Evolutionary conservation across 2,329 filamentous ascomycete species (phyloP).

Genomic region (Talaromyces sp.): DNA sequence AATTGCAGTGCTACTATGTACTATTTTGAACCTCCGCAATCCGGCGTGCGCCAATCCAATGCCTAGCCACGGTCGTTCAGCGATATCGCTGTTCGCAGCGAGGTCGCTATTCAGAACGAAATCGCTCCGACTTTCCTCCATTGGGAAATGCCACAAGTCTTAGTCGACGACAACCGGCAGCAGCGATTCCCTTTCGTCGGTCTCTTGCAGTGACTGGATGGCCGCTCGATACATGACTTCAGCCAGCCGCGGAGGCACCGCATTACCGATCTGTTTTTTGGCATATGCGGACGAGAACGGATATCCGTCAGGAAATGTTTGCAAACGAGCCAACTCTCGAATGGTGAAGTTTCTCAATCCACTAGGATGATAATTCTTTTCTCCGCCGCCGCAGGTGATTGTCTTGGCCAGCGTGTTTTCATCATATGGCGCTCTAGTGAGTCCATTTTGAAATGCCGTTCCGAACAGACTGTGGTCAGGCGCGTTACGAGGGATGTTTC

Average conservation of each 20-base stretch:
- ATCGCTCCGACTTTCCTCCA: not conserved
- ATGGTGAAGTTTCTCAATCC: slow-evolving; percentile 61
- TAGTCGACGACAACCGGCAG: slow-evolving; percentile 3
- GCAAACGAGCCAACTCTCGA: slow-evolving; percentile 64
- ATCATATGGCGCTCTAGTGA: slow-evolving; percentile 38
- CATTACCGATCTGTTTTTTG: slow-evolving; percentile 70
- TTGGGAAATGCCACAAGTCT: not conserved
- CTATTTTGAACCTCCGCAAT: not conserved
- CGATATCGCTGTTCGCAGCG: not conserved
- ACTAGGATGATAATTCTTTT: slow-evolving; percentile 60
- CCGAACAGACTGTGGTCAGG: slow-evolving; percentile 39
- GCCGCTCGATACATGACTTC: slow-evolving; percentile 36
- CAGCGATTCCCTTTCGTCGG: slow-evolving; percentile 24
- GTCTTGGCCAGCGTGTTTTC: slow-evolving; percentile 50
- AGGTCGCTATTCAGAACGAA: not conserved
- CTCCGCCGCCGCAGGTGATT: slow-evolving; percentile 60
- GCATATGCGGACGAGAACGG: slow-evolving; percentile 46
- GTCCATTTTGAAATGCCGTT: slow-evolving; percentile 21
- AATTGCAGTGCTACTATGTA: not conserved
- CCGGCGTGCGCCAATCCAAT: not conserved
- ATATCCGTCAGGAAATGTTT: slow-evolving; percentile 63
- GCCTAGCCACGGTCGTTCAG: not conserved
- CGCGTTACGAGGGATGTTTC: slow-evolving; percentile 34
- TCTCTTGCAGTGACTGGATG: slow-evolving; percentile 29
- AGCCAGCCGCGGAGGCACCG: slow-evolving; percentile 60